A percentile compares a stretch with the other conserved stretches of the same genome.
phyloP scores from a whole-genome alignment of 1,284 basidiomycete genomes.

The Rhodotorula sp. region DNA sequence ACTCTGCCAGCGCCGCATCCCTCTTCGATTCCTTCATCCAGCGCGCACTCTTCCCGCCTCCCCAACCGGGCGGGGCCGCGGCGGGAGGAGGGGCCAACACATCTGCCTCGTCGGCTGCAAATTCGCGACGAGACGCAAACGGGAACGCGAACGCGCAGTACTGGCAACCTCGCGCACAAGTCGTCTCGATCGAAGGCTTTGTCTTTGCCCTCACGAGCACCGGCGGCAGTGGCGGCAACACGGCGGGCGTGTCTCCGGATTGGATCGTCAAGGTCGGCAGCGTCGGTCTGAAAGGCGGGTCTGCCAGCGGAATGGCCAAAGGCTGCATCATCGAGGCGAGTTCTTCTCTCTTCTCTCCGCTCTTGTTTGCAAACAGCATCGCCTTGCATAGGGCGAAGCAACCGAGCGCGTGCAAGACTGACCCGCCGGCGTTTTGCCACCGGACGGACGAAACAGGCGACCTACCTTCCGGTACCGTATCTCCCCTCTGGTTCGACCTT shows the following conservation, averaged over 20 bases:
- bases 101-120: not conserved
- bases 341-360: not conserved
- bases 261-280: constrained; percentile 38
- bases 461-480: constrained; percentile 37
- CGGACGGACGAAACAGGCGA: constrained; percentile 15
- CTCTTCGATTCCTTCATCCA: constrained; percentile 42
- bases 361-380: not conserved
- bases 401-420: too few relatives aligned
- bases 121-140: not conserved
- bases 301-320: constrained; percentile 24
- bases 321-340: constrained; percentile 37
- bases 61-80: constrained; percentile 2
- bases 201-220: constrained; percentile 7
- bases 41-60: constrained; percentile 30
- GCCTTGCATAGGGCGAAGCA: not conserved
- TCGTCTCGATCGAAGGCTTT: constrained; percentile 35
- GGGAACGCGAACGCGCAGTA: not conserved
- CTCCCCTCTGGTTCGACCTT: constrained; percentile 34
- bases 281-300: constrained; percentile 36
- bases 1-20: not conserved
- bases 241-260: constrained; percentile 12
- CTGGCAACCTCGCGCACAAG: constrained; percentile 36
- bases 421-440: not conserved
- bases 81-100: not conserved
- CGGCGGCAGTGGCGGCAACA: constrained; percentile 5